Evolutionary conservation across 2,329 filamentous ascomycete genomes (phyloP).

Genomic region (Sporothrix variecibatus): DNA sequence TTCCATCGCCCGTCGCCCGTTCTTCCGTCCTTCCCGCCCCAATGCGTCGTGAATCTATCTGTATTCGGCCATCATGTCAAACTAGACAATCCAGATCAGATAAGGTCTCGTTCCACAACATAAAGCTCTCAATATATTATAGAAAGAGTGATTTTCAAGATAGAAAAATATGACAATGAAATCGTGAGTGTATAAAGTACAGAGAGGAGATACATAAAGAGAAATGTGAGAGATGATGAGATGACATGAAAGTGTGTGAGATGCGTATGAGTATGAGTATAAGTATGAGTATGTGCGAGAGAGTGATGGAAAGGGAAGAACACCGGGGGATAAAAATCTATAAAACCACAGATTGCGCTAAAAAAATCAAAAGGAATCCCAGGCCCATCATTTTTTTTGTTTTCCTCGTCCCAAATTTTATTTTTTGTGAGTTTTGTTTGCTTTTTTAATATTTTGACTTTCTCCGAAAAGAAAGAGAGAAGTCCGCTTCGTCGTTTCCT

Average conservation of each 20-base stretch:
- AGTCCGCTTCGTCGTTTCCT: conserved; percentile 23
- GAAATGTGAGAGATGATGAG: conserved; percentile 31
- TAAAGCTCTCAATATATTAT: background rate
- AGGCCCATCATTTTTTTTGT: conserved; percentile 16
- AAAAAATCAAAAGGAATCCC: conserved; percentile 21
- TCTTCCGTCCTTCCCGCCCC: too few relatives aligned
- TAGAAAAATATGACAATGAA: conserved; percentile 17
- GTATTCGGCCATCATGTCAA: too few relatives aligned
- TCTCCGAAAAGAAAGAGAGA: background rate
- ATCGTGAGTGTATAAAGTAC: conserved; percentile 21
- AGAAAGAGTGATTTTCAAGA: background rate
- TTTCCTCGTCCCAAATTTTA: conserved; percentile 9
- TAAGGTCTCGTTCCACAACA: background rate
- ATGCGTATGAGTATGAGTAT: background rate
- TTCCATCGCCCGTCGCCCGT: too few relatives aligned
- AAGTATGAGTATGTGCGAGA: background rate
- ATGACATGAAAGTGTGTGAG: background rate
- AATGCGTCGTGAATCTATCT: too few relatives aligned
- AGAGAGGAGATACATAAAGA: conserved; percentile 31
- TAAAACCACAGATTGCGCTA: conserved; percentile 30
- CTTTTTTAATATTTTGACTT: conserved; percentile 14
- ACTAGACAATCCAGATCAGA: background rate
- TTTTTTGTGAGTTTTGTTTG: background rate
- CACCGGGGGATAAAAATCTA: conserved; percentile 51
- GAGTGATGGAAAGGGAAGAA: conserved; percentile 40